Conservation (phyloP, 2,329 filamentous ascomycete species). For the Reticulascus tulasneorum region DNA sequence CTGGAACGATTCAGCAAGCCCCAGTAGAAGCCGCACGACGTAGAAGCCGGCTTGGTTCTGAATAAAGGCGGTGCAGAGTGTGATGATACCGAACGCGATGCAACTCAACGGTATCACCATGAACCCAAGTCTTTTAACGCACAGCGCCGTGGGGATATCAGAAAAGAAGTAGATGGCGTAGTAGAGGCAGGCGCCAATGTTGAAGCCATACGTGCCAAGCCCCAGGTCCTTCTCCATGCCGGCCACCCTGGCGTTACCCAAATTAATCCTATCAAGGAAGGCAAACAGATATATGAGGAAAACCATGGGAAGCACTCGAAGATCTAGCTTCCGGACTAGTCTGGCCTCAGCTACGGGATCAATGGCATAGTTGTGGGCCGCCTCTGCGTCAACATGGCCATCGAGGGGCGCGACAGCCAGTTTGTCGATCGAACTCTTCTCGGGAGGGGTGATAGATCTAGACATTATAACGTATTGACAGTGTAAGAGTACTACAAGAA, state of each 20-base stretch:
- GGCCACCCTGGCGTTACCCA: conserved; percentile 42
- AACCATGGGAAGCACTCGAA: conserved; percentile 43
- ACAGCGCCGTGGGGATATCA: conserved; percentile 15
- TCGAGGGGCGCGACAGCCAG: background rate
- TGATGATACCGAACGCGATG: conserved; percentile 54
- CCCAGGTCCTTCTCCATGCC: conserved; percentile 24
- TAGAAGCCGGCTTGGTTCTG: conserved; percentile 39
- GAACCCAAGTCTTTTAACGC: conserved; percentile 16
- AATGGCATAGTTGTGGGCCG: conserved; percentile 13
- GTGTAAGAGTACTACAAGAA: no score
- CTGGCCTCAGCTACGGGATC: conserved; percentile 14
- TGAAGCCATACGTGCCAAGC: conserved; percentile 34
- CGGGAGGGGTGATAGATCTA: background rate
- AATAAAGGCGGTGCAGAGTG: conserved; percentile 59
- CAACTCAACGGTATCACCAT: conserved; percentile 20
- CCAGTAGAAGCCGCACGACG: conserved; percentile 57
- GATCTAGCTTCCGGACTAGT: conserved; percentile 23
- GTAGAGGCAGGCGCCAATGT: conserved; percentile 17
- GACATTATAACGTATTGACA: conserved; percentile 1
- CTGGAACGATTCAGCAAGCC: conserved; percentile 62
- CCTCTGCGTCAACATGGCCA: conserved; percentile 12
- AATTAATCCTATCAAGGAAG: conserved; percentile 51
- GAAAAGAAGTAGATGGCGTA: conserved; percentile 18
- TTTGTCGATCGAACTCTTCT: background rate
- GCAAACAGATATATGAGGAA: conserved; percentile 51